A percentile compares a stretch with the other conserved stretches of the same genome.
phyloP scores from a whole-genome alignment of 305 asterid genomes.

The Solanum hybrid region DNA sequence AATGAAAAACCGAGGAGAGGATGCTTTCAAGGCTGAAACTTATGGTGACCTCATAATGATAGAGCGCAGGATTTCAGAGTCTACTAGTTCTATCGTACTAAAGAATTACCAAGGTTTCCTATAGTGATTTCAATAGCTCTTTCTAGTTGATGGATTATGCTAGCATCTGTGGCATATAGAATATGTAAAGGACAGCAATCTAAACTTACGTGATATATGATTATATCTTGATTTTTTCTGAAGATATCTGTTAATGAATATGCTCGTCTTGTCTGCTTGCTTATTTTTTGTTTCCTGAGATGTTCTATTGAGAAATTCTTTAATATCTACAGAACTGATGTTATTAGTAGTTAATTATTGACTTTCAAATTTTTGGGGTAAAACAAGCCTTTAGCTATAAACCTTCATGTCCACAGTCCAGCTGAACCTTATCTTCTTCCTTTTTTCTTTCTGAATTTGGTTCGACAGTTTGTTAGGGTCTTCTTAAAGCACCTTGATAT shows the following conservation, averaged over 20 bases:
- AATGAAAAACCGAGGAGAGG: conserved; percentile 82
- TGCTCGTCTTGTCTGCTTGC: background rate
- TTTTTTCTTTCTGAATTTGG: background rate
- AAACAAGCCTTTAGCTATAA: background rate
- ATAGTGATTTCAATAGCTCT: conserved; percentile 3
- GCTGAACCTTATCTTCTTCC: background rate
- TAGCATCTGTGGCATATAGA: background rate
- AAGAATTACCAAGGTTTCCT: conserved; percentile 68
- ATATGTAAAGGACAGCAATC: background rate
- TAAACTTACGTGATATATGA: background rate
- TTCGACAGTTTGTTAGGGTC: background rate
- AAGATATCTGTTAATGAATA: background rate
- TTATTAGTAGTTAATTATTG: background rate
- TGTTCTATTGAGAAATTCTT: background rate
- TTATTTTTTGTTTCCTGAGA: background rate
- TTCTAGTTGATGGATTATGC: conserved; percentile 7
- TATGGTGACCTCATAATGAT: conserved; percentile 64
- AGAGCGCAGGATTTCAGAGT: conserved; percentile 73
- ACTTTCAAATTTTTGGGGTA: background rate
- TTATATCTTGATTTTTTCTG: background rate
- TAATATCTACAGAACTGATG: background rate
- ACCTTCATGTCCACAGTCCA: background rate
- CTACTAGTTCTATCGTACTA: conserved; percentile 46
- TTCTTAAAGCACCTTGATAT: background rate
- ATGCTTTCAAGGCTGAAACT: conserved; percentile 71